These are phyloP conservation scores for Suillus subluteus DNA, from an alignment of 768 basidiomycete species.

Conservation along the genomic window DNA sequence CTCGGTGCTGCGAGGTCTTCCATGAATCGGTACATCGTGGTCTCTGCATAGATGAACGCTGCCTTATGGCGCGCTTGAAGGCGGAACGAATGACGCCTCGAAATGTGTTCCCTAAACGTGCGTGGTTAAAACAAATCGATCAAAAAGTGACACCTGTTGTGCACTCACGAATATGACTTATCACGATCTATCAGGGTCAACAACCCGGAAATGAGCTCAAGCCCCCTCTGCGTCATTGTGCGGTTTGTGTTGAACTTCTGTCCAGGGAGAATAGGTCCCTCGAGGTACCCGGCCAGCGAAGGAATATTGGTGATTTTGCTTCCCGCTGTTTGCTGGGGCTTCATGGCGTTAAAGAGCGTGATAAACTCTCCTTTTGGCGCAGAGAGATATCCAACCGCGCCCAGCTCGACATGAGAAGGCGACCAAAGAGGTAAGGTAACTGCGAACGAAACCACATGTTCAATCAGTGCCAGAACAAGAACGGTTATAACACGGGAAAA, in stretches of 20 bases:
- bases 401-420: conserved; percentile 59
- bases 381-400: conserved; percentile 70
- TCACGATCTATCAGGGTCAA: conserved; percentile 43
- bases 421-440: conserved; percentile 70
- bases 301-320: conserved; percentile 49
- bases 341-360: conserved; percentile 67
- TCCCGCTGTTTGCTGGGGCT: conserved; percentile 46
- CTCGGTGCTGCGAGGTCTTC: conserved; percentile 50
- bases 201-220: conserved; percentile 55
- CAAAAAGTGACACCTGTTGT: conserved; percentile 46
- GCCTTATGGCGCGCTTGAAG: conserved; percentile 65
- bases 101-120: conserved; percentile 42
- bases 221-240: conserved; percentile 56
- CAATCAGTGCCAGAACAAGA: background rate
- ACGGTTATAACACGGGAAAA: background rate
- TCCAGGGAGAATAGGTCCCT: conserved; percentile 45
- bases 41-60: conserved; percentile 66
- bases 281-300: conserved; percentile 57
- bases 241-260: conserved; percentile 52
- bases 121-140: conserved; percentile 51
- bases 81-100: conserved; percentile 56
- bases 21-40: conserved; percentile 69
- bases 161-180: conserved; percentile 46
- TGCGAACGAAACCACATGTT: conserved; percentile 20
- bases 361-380: conserved; percentile 65